Evolutionary conservation across 805 yeast genomes (phyloP), one percentile per base, ranked within the genome.

Genomic region (Kuraishia hungarica): DNA sequence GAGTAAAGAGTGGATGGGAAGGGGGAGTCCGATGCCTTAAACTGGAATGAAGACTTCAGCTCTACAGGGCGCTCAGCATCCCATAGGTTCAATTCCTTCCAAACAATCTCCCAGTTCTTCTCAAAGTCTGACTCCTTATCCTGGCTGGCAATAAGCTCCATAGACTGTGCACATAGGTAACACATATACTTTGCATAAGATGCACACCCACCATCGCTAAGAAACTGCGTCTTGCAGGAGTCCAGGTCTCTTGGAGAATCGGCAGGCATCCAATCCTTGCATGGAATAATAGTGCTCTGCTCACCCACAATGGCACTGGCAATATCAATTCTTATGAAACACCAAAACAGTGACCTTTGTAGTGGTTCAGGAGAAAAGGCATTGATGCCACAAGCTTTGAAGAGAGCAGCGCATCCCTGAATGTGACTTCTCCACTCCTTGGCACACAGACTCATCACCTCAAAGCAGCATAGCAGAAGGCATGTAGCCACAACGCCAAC

Each of bases 271-370:
- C 72, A 71, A 49, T 62, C 57, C 39, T 62, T 65, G 10, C 66
- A 60, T 5, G 66, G 67, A 20, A 71, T 66, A 56, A 70, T 66
- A 1, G 75, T 72, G 2, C 64, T 59, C 53, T 72, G 66, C 49
- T 72, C 75, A 21, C 73, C 73, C 46, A 72, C 69, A 10, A 68
- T 66, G 1, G 70, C 72, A 24, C 70, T 64, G 49, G 67, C 70
- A 8, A 74, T 66, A 57, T 75, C 80, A 68, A 74, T 66, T 23
- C 77, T 61, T 1, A 73, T 74, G 61, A 74, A 72, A 51, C 72
- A 69, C 80, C 80, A 77, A 55, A 77, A 74, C 50, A 76, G 60
- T 0, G 74, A 71, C 55, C 75, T 59, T 51, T 71, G 72, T 21
- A 74, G 63, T 21, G 57, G 58, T 26, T 66, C 63, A 62, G 69